Conservation (phyloP, 2,329 filamentous ascomycete species). For the Mycosphaerella sp. region DNA sequence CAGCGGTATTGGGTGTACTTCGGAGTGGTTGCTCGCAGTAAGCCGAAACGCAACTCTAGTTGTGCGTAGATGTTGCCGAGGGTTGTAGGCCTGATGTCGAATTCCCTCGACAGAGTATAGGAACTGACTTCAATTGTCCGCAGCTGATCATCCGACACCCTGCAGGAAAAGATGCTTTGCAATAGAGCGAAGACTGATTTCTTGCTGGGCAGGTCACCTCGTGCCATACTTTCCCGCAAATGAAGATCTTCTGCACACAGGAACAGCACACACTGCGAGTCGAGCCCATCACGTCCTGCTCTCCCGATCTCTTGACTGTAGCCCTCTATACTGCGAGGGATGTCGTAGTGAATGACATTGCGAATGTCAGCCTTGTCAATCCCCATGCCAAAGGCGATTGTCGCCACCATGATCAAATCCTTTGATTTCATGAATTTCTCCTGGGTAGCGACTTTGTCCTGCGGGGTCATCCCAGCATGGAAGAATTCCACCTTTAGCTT, state of each 20-base stretch:
- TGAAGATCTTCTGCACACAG: constrained; percentile 54
- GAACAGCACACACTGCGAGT: constrained; percentile 53
- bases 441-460: constrained; percentile 66
- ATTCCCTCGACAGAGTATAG: constrained; percentile 43
- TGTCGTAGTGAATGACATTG: constrained; percentile 86
- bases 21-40: constrained; percentile 53
- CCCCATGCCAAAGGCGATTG: constrained; percentile 98
- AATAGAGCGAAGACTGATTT: constrained; percentile 47
- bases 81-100: constrained; percentile 49
- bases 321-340: constrained; percentile 91
- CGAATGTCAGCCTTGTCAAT: constrained; percentile 97
- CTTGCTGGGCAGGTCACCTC: constrained; percentile 53
- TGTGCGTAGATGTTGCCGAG: constrained; percentile 53
- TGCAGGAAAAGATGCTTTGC: constrained; percentile 45
- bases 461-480: constrained; percentile 68
- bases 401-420: constrained; percentile 87
- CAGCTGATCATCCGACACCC: constrained; percentile 4
- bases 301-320: constrained; percentile 98
- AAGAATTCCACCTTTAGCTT: constrained; percentile 74
- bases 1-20: constrained; percentile 55
- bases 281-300: constrained; percentile 76
- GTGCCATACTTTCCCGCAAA: constrained; percentile 54
- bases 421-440: constrained; percentile 72
- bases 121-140: constrained; percentile 43
- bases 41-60: constrained; percentile 53